Conservation (phyloP, 1,284 basidiomycete genomes). For the Leccinum fuscescens region DNA sequence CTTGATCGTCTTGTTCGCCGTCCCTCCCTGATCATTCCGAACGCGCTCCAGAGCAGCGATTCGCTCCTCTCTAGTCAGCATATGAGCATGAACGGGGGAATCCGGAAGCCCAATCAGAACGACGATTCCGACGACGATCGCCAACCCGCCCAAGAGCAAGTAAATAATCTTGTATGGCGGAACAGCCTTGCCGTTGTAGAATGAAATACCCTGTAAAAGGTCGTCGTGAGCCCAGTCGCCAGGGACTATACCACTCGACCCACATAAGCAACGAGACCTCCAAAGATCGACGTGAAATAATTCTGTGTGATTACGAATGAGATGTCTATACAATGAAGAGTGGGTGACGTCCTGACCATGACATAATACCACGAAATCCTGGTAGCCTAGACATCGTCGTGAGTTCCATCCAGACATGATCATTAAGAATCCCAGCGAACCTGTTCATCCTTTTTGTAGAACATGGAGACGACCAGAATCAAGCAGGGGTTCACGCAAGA, state of each 20-base stretch:
- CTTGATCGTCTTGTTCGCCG: conserved; percentile 60
- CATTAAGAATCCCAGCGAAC: conserved; percentile 24
- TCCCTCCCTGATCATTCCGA: conserved; percentile 66
- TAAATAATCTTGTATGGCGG: conserved; percentile 65
- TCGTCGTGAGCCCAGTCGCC: not conserved
- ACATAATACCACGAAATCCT: conserved; percentile 69
- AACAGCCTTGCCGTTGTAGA: conserved; percentile 46
- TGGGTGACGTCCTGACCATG: conserved; percentile 43
- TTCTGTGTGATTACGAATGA: conserved; percentile 38
- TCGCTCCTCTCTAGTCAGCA: conserved; percentile 58
- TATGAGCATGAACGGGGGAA: conserved; percentile 59
- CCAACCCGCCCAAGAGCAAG: conserved; percentile 57
- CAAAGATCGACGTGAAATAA: conserved; percentile 60
- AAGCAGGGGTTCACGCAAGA: conserved; percentile 62
- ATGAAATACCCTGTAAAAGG: conserved; percentile 51
- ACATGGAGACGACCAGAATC: conserved; percentile 65
- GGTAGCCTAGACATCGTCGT: conserved; percentile 38
- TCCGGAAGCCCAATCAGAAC: conserved; percentile 66
- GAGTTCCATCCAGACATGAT: not conserved
- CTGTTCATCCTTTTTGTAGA: conserved; percentile 71
- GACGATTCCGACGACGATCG: conserved; percentile 55
- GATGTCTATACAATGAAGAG: not conserved
- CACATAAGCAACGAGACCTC: conserved; percentile 66
- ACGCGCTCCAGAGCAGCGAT: conserved; percentile 66
- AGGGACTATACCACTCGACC: conserved; percentile 11